Evolutionary conservation across 2,329 filamentous ascomycete species (phyloP).

Genomic region (Diaporthe capsici): DNA sequence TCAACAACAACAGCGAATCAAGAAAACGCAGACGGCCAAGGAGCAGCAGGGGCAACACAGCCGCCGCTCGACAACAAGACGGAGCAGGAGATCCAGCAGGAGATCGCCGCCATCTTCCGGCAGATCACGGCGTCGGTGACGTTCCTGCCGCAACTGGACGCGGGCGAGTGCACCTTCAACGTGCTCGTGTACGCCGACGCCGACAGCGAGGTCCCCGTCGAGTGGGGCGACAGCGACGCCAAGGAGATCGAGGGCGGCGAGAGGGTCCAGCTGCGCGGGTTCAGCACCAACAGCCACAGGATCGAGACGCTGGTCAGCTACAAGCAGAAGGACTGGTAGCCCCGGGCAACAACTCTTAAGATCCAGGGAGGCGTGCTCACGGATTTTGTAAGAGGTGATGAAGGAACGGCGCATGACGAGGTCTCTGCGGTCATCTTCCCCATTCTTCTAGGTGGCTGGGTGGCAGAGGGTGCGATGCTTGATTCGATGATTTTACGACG

Average conservation of each 20-base stretch:
- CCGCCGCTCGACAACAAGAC: slow-evolving; percentile 78
- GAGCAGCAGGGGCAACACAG: slow-evolving; percentile 38
- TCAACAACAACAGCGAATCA: slow-evolving; percentile 37
- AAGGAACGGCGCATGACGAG: background rate
- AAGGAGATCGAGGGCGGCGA: slow-evolving; percentile 97
- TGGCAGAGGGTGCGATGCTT: background rate
- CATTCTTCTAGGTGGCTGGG: background rate
- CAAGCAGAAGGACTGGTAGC: slow-evolving; percentile 44
- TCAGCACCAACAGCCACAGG: slow-evolving; percentile 93
- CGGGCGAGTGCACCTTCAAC: slow-evolving; percentile 98
- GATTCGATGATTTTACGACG: slow-evolving; percentile 6
- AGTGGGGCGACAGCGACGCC: slow-evolving; percentile 98
- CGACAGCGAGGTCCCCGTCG: slow-evolving; percentile 94
- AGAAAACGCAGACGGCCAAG: slow-evolving; percentile 10
- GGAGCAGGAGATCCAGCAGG: slow-evolving; percentile 92
- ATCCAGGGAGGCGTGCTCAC: background rate
- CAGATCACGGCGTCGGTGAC: slow-evolving; percentile 99
- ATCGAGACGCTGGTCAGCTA: slow-evolving; percentile 98
- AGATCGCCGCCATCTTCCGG: slow-evolving; percentile 96
- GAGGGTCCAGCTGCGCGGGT: slow-evolving; percentile 94
- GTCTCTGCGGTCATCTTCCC: background rate
- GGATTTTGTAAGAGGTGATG: too few relatives aligned
- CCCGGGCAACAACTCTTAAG: slow-evolving; percentile 41
- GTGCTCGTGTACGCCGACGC: slow-evolving; percentile 98
- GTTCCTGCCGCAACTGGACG: slow-evolving; percentile 88